phyloP scores from a whole-genome alignment of 2,329 filamentous ascomycete species.

The Monosporascus cannonballus region DNA sequence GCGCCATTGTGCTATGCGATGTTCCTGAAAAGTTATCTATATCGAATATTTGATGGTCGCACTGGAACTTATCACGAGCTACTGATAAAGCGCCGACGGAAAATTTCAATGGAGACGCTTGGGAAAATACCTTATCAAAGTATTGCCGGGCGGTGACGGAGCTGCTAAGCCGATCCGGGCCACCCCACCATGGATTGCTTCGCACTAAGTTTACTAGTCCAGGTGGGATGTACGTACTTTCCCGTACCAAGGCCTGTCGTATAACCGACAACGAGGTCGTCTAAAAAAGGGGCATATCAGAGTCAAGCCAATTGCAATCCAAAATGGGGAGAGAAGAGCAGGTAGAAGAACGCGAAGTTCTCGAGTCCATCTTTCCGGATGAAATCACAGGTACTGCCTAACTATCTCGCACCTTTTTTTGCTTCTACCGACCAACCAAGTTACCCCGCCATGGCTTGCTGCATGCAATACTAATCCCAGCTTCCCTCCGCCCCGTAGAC shows the following conservation, averaged over 20 bases:
- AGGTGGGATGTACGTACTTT: no score
- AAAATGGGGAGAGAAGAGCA: slow-evolving; percentile 78
- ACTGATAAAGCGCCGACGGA: slow-evolving; percentile 7
- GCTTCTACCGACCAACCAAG: neutral
- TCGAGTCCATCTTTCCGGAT: slow-evolving; percentile 96
- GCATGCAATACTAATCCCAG: neutral
- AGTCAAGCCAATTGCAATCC: neutral
- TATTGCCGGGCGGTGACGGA: slow-evolving; percentile 15
- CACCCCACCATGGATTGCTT: slow-evolving; percentile 3
- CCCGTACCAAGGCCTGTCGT: no score
- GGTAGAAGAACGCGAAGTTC: slow-evolving; percentile 90
- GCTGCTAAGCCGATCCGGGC: slow-evolving; percentile 1
- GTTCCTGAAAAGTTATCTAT: neutral
- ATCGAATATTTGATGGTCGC: neutral
- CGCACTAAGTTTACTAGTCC: neutral
- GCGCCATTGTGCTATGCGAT: slow-evolving; percentile 37
- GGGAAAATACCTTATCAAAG: neutral
- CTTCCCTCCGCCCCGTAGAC: slow-evolving; percentile 45
- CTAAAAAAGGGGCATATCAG: no score
- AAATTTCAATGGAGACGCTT: slow-evolving; percentile 4
- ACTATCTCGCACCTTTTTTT: slow-evolving; percentile 10
- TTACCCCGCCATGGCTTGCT: slow-evolving; percentile 1
- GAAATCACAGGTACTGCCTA: slow-evolving; percentile 73
- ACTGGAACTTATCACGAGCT: slow-evolving; percentile 1
- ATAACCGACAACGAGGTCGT: no score